phyloP scores from a whole-genome alignment of 2,329 filamentous ascomycete genomes.

The Aspergillus aculeatus region DNA sequence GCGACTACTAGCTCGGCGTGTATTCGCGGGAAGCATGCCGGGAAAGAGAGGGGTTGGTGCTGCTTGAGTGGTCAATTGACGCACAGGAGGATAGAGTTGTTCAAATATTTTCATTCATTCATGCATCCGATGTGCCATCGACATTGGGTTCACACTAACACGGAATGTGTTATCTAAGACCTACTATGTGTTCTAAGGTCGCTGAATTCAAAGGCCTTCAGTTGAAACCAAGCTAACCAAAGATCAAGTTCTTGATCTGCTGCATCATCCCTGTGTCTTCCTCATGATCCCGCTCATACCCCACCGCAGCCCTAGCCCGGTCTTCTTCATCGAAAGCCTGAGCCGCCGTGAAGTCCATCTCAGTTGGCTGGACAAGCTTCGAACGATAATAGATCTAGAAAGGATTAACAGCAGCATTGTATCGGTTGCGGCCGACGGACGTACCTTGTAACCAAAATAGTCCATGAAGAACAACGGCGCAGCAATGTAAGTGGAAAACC shows the following conservation, averaged over 20 bases:
- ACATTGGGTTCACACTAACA: no score
- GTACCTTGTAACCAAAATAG: slow-evolving; percentile 28
- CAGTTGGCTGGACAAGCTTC: slow-evolving; percentile 21
- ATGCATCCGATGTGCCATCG: no score
- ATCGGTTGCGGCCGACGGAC: not conserved
- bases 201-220: not conserved
- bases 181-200: no score
- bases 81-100: no score
- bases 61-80: not conserved
- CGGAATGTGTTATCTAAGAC: no score
- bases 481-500: slow-evolving; percentile 34
- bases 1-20: not conserved
- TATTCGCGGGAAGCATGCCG: not conserved
- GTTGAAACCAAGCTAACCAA: not conserved
- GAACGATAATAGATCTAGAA: slow-evolving; percentile 13
- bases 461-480: slow-evolving; percentile 33
- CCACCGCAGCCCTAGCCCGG: slow-evolving; percentile 1
- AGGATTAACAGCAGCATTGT: slow-evolving; percentile 8
- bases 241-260: not conserved
- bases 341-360: slow-evolving; percentile 26
- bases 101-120: no score
- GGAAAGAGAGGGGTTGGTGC: not conserved
- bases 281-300: not conserved
- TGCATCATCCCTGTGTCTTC: not conserved
- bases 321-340: slow-evolving; percentile 27